Conservation (phyloP, 73 alveolate species). For the Loxodes magnus region DNA sequence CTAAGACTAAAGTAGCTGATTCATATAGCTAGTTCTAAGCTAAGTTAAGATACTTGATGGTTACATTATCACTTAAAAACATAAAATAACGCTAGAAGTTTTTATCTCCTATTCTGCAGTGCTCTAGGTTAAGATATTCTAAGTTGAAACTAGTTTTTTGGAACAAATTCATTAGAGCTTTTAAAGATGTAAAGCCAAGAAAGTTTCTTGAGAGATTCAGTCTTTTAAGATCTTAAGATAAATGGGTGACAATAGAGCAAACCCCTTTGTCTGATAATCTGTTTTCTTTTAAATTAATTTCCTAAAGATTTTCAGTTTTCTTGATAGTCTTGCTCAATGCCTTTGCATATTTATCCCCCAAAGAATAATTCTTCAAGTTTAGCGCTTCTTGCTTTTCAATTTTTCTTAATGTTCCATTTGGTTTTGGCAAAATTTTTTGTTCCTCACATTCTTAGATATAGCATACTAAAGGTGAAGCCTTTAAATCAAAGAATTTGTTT, state of each 20-base stretch:
- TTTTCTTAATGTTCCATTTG: too few relatives aligned
- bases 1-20: background rate
- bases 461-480: too few relatives aligned
- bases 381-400: too few relatives aligned
- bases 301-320: background rate
- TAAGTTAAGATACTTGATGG: background rate
- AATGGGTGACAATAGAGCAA: background rate
- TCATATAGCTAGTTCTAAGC: constrained; percentile 1
- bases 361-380: background rate
- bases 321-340: background rate
- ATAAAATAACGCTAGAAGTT: background rate
- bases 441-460: too few relatives aligned
- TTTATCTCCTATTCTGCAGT: background rate
- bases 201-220: background rate
- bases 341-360: background rate
- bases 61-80: background rate
- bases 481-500: too few relatives aligned
- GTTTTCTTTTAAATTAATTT: constrained; percentile 6
- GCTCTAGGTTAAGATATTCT: constrained; percentile 9
- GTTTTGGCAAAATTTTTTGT: too few relatives aligned
- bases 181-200: background rate
- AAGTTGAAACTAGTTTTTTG: background rate
- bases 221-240: background rate
- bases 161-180: background rate
- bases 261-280: constrained; percentile 5